Conservation (phyloP, 106 monocot species). For the Allium fistulosum region DNA sequence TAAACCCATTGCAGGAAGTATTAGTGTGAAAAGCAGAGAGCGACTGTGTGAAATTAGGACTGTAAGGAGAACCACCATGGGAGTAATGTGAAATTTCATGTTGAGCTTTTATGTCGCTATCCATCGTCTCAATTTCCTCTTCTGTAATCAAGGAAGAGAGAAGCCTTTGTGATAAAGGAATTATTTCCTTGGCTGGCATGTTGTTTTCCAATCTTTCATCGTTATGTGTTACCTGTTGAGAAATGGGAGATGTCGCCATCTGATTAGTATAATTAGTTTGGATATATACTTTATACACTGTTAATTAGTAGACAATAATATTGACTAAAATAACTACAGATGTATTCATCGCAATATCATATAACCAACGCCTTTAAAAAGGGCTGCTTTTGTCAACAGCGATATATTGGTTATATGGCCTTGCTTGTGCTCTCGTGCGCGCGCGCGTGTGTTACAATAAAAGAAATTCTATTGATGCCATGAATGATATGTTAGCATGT, state of each 20-base stretch:
- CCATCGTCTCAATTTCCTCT: conserved; percentile 30
- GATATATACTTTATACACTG: background rate
- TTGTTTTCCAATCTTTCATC: background rate
- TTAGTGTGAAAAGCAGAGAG: conserved; percentile 26
- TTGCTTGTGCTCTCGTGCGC: too few relatives aligned
- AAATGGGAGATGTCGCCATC: conserved; percentile 6
- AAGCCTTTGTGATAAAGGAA: conserved; percentile 83
- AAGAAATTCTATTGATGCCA: too few relatives aligned
- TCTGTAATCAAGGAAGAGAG: conserved; percentile 79
- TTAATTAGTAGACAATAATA: too few relatives aligned
- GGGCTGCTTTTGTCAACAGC: too few relatives aligned
- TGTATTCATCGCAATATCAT: too few relatives aligned
- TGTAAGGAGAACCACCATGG: conserved; percentile 23
- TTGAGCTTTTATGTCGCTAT: conserved; percentile 19
- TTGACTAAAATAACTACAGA: background rate
- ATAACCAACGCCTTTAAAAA: too few relatives aligned
- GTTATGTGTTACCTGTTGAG: conserved; percentile 10
- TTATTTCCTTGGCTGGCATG: conserved; percentile 11
- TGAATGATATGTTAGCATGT: too few relatives aligned
- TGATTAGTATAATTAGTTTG: conserved; percentile 29
- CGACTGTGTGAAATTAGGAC: conserved; percentile 13
- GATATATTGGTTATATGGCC: too few relatives aligned
- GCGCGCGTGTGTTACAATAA: too few relatives aligned
- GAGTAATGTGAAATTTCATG: conserved; percentile 23
- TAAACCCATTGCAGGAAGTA: conserved; percentile 50